phyloP scores from a whole-genome alignment of 2,329 filamentous ascomycete species.

The Colletotrichum sp. region DNA sequence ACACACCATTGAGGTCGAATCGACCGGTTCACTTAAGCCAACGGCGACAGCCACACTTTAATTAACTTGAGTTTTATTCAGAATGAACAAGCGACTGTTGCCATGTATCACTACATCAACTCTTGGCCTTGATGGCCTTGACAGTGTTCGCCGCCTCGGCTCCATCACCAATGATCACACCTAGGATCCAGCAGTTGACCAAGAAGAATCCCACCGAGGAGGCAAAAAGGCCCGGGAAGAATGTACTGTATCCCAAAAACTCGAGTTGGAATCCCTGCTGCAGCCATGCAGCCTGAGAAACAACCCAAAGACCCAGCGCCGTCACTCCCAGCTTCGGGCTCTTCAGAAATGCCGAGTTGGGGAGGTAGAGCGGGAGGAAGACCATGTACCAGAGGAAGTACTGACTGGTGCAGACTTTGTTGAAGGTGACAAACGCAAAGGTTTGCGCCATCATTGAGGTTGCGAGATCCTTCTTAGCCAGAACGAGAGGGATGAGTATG shows the following conservation, averaged over 20 bases:
- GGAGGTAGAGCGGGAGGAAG: slow-evolving; percentile 90
- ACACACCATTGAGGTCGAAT: background rate
- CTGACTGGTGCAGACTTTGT: slow-evolving; percentile 99
- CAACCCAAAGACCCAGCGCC: slow-evolving; percentile 75
- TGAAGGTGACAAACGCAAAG: slow-evolving; percentile 96
- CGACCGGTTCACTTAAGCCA: background rate
- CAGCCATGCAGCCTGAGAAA: slow-evolving; percentile 76
- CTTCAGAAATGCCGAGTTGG: slow-evolving; percentile 73
- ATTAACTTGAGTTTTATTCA: background rate
- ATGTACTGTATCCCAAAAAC: slow-evolving; percentile 82
- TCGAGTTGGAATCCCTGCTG: slow-evolving; percentile 78
- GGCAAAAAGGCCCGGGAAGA: slow-evolving; percentile 82
- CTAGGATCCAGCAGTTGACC: slow-evolving; percentile 87
- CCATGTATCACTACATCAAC: background rate
- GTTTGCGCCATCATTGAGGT: slow-evolving; percentile 92
- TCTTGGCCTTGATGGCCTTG: background rate
- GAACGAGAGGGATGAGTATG: slow-evolving; percentile 73
- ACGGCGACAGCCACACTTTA: background rate
- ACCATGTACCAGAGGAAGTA: slow-evolving; percentile 99
- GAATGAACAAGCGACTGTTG: background rate
- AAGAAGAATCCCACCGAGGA: slow-evolving; percentile 81
- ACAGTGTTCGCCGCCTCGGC: slow-evolving; percentile 11
- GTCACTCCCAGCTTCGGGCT: slow-evolving; percentile 64
- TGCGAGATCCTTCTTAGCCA: slow-evolving; percentile 83
- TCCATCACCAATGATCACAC: slow-evolving; percentile 76